Evolutionary conservation across 495 filamentous ascomycete species (phyloP).

Genomic region (Trichocladium antarcticum): DNA sequence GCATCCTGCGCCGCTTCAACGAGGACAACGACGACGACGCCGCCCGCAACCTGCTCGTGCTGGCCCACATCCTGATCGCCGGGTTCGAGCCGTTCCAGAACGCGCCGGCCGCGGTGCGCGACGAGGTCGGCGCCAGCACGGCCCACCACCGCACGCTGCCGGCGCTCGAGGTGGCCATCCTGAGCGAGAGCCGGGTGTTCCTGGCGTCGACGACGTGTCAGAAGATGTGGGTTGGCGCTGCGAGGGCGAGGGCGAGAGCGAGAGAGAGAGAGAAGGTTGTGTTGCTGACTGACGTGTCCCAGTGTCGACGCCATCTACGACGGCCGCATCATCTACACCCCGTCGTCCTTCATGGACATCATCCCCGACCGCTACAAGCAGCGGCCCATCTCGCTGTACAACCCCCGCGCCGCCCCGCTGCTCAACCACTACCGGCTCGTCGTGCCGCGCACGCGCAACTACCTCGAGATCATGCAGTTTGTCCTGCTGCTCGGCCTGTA

Average conservation of each 20-base stretch:
- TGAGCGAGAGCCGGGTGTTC: conserved; percentile 56
- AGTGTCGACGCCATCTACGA: conserved; percentile 57
- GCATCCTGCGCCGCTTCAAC: conserved; percentile 54
- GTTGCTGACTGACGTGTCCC: conserved; percentile 9
- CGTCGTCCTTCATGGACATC: conserved; percentile 56
- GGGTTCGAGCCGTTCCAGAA: conserved; percentile 65
- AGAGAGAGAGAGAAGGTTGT: too few relatives aligned
- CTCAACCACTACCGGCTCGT: conserved; percentile 67
- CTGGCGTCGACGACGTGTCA: conserved; percentile 57
- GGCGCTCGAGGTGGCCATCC: conserved; percentile 58
- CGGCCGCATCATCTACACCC: conserved; percentile 58
- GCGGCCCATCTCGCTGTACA: conserved; percentile 58
- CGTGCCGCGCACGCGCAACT: conserved; percentile 57
- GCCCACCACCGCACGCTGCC: conserved; percentile 51
- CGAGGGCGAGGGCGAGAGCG: too few relatives aligned
- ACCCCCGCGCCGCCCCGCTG: conserved; percentile 50
- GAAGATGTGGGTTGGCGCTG: conserved; percentile 49
- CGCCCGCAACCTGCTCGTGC: conserved; percentile 46
- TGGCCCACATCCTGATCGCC: conserved; percentile 60
- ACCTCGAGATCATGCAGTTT: conserved; percentile 58
- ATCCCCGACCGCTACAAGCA: conserved; percentile 65
- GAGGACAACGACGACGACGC: conserved; percentile 56
- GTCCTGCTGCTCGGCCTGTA: conserved; percentile 50
- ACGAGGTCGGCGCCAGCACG: conserved; percentile 36
- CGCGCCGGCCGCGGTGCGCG: conserved; percentile 46